phyloP scores from a whole-genome alignment of 352 stramenopile species.

The Phytophthora agathidicida region DNA sequence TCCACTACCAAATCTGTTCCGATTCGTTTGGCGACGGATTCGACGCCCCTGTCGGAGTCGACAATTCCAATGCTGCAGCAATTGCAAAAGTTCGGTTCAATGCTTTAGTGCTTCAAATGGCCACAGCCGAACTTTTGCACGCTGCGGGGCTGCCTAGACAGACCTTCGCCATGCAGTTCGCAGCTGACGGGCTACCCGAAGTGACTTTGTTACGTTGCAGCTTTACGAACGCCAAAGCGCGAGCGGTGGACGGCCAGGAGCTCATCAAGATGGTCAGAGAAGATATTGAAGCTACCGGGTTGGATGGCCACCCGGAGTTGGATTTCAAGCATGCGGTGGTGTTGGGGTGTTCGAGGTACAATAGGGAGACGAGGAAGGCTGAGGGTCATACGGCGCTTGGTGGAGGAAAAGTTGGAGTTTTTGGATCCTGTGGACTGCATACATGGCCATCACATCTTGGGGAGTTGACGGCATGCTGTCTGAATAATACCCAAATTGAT shows the following conservation, averaged over 20 bases:
- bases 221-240: slow-evolving; percentile 59
- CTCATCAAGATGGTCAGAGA: slow-evolving; percentile 58
- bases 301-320: slow-evolving; percentile 35
- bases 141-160: slow-evolving; percentile 41
- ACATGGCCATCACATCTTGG: slow-evolving; percentile 58
- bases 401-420: slow-evolving; percentile 61
- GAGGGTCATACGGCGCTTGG: slow-evolving; percentile 68
- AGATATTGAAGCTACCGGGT: slow-evolving; percentile 50
- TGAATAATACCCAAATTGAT: slow-evolving; percentile 69
- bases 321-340: slow-evolving; percentile 77
- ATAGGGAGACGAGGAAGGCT: slow-evolving; percentile 47
- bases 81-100: slow-evolving; percentile 61
- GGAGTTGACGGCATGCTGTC: slow-evolving; percentile 53
- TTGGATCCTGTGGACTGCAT: slow-evolving; percentile 72
- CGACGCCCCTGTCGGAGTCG: slow-evolving; percentile 52
- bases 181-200: slow-evolving; percentile 51
- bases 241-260: slow-evolving; percentile 59
- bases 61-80: slow-evolving; percentile 60
- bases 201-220: slow-evolving; percentile 60
- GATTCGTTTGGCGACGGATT: slow-evolving; percentile 55
- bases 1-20: slow-evolving; percentile 71
- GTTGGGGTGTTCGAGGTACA: slow-evolving; percentile 70
- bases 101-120: slow-evolving; percentile 62
- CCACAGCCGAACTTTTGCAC: slow-evolving; percentile 58
- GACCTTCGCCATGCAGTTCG: slow-evolving; percentile 67